Conservation (phyloP, 2,329 filamentous ascomycete genomes). For the Xylariaceae sp. region DNA sequence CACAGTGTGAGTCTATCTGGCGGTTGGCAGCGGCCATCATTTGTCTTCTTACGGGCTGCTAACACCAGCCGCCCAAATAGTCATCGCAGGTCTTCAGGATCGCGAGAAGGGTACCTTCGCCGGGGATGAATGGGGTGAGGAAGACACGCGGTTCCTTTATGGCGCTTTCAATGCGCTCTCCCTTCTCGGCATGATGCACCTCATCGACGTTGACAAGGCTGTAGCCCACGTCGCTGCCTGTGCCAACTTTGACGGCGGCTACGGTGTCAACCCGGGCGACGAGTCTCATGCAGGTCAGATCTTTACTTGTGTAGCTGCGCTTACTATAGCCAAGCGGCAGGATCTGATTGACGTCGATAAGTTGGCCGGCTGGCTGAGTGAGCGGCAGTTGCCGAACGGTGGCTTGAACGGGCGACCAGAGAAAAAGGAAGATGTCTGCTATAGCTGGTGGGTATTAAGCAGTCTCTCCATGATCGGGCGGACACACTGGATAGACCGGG, state of each 20-base stretch:
- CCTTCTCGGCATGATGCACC: conserved; percentile 64
- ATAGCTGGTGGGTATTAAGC: conserved; percentile 97
- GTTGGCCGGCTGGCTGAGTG: conserved; percentile 84
- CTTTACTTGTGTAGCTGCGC: conserved; percentile 84
- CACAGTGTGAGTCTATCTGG: conserved; percentile 77
- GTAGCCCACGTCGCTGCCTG: conserved; percentile 75
- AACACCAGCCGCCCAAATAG: conserved; percentile 35
- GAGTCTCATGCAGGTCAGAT: conserved; percentile 96
- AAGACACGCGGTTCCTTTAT: conserved; percentile 91
- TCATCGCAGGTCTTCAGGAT: conserved; percentile 79
- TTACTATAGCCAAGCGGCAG: conserved; percentile 75
- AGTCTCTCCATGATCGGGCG: conserved; percentile 84
- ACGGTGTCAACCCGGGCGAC: conserved; percentile 80
- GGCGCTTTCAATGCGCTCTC: conserved; percentile 85
- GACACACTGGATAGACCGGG: conserved; percentile 87
- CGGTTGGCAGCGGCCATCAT: conserved; percentile 22
- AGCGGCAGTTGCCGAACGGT: conserved; percentile 80
- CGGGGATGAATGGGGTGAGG: conserved; percentile 94
- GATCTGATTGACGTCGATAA: conserved; percentile 79
- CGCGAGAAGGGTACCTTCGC: conserved; percentile 77
- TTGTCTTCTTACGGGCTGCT: conserved; percentile 13
- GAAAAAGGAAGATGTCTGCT: conserved; percentile 95
- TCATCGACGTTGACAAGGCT: conserved; percentile 75
- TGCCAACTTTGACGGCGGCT: conserved; percentile 91
- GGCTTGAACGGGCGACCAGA: conserved; percentile 92